A percentile compares a stretch with the other conserved stretches of the same genome.
Conservation (phyloP, 2,329 filamentous ascomycete species). For the Pochonia chlamydosporia region DNA sequence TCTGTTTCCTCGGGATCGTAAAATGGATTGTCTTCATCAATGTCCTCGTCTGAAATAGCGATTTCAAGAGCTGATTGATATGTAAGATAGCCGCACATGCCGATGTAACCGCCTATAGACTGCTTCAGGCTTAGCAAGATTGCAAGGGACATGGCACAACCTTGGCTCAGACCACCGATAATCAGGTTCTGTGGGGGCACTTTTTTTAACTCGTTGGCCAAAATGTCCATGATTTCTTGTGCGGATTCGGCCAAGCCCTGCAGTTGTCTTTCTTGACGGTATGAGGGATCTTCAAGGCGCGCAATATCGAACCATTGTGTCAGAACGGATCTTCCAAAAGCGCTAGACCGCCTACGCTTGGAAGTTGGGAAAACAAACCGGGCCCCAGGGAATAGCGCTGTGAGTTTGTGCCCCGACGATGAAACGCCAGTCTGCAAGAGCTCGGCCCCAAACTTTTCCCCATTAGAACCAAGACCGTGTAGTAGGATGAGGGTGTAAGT, state of each 20-base stretch:
- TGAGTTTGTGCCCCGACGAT: conserved; percentile 18
- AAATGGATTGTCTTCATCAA: conserved; percentile 19
- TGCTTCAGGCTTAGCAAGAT: conserved; percentile 33
- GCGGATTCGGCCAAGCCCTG: conserved; percentile 37
- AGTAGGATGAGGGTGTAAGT: conserved; percentile 23
- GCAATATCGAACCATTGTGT: conserved; percentile 48
- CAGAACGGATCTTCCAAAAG: conserved; percentile 35
- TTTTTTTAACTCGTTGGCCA: conserved; percentile 25
- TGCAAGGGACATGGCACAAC: conserved; percentile 40
- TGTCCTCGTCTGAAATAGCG: conserved; percentile 11
- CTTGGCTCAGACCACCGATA: conserved; percentile 47
- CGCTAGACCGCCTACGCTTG: conserved; percentile 33
- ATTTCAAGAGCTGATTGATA: conserved; percentile 30
- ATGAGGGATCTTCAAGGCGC: conserved; percentile 30
- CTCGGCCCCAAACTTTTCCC: conserved; percentile 25
- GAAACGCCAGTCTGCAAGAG: conserved; percentile 21
- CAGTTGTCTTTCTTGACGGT: conserved; percentile 36
- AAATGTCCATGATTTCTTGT: conserved; percentile 25
- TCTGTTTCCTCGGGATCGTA: not conserved
- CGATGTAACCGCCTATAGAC: conserved; percentile 35
- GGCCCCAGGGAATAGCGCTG: conserved; percentile 29
- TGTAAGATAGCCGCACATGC: conserved; percentile 41
- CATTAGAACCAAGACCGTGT: conserved; percentile 25
- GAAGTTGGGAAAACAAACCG: conserved; percentile 49
- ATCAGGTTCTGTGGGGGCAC: conserved; percentile 33